A percentile compares a stretch with the other conserved stretches of the same genome.
Evolutionary conservation across 768 basidiomycete species (phyloP).

Genomic region (Artomyces pyxidatus): DNA sequence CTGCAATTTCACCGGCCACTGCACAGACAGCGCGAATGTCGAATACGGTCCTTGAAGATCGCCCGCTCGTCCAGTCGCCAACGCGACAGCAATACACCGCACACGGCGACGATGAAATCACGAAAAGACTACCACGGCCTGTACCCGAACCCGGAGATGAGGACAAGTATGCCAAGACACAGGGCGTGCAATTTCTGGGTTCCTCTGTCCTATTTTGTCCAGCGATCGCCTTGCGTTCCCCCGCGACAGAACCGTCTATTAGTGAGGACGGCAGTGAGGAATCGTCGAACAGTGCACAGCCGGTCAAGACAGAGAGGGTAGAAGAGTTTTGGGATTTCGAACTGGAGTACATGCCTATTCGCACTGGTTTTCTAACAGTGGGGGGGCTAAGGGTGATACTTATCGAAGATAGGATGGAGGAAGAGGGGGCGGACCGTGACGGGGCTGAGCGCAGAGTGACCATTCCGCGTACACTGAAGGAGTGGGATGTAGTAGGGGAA

Average conservation of each 20-base stretch:
- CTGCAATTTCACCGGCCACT: neutral
- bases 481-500: slow-evolving; percentile 67
- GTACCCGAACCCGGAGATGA: slow-evolving; percentile 9
- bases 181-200: slow-evolving; percentile 30
- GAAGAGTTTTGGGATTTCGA: slow-evolving; percentile 50
- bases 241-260: slow-evolving; percentile 1
- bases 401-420: slow-evolving; percentile 43
- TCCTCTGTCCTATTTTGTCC: slow-evolving; percentile 43
- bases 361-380: slow-evolving; percentile 50
- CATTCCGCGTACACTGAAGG: slow-evolving; percentile 42
- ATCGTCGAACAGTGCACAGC: neutral
- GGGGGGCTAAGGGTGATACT: slow-evolving; percentile 70
- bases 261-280: slow-evolving; percentile 14
- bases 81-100: neutral
- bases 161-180: slow-evolving; percentile 1
- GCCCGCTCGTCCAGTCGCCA: slow-evolving; percentile 10
- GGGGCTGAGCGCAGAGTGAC: slow-evolving; percentile 14
- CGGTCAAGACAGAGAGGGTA: slow-evolving; percentile 20
- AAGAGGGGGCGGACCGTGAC: slow-evolving; percentile 22
- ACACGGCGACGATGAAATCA: neutral
- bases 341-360: slow-evolving; percentile 50
- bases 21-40: neutral
- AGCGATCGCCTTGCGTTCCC: slow-evolving; percentile 23
- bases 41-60: slow-evolving; percentile 1
- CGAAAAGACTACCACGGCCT: slow-evolving; percentile 4